Evolutionary conservation across 805 yeast species (phyloP).

Genomic region (Blastobotrys robertii): DNA sequence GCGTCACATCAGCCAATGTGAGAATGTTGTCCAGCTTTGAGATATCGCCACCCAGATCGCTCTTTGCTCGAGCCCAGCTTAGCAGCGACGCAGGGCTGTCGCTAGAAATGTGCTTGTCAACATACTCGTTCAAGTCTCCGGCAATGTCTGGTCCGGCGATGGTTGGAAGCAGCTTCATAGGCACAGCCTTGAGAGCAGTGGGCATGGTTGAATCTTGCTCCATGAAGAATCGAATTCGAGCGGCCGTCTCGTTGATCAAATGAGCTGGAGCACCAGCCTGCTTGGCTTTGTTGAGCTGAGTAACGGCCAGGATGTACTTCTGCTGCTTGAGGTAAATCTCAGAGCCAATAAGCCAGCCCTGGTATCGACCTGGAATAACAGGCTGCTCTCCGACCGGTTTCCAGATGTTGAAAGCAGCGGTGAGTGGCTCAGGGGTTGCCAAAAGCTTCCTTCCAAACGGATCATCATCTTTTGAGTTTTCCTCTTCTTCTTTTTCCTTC

Average conservation of each 20-base stretch:
- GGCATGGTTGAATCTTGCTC: conserved; percentile 33
- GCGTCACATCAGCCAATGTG: too few relatives aligned
- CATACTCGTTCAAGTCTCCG: conserved; percentile 18
- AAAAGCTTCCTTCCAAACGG: conserved; percentile 39
- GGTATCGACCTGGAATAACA: conserved; percentile 11
- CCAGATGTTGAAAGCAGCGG: conserved; percentile 33
- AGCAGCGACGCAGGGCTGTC: conserved; percentile 10
- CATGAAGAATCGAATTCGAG: conserved; percentile 27
- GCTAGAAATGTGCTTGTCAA: conserved; percentile 16
- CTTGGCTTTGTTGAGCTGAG: conserved; percentile 38
- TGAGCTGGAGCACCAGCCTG: conserved; percentile 28
- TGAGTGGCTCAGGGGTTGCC: conserved; percentile 32
- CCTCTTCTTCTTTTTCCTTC: conserved; percentile 32
- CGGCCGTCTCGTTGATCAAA: conserved; percentile 24
- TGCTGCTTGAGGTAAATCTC: conserved; percentile 35
- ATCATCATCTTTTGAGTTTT: conserved; percentile 32
- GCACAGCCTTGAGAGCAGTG: conserved; percentile 32
- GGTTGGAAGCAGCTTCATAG: conserved; percentile 12
- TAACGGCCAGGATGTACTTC: conserved; percentile 44
- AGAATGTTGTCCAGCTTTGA: too few relatives aligned
- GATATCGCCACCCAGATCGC: conserved; percentile 7
- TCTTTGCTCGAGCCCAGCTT: conserved; percentile 22
- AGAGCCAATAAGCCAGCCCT: conserved; percentile 39
- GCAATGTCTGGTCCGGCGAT: conserved; percentile 3
- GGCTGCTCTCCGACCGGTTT: conserved; percentile 27